Conservation (phyloP, 768 basidiomycete species). For the Lentinus brumalis region DNA sequence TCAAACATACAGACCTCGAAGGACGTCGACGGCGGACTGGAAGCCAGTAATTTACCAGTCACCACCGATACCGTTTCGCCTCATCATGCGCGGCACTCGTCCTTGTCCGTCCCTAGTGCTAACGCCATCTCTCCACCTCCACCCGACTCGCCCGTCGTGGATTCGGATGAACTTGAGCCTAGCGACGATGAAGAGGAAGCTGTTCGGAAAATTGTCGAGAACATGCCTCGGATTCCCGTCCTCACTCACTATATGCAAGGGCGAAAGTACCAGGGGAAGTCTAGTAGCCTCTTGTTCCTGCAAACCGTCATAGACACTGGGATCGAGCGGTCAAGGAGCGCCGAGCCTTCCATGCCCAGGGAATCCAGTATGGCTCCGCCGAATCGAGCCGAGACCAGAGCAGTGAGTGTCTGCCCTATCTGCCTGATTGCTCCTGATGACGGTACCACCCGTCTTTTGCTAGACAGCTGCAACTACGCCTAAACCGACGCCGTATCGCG, state of each 20-base stretch:
- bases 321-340: neutral
- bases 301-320: slow-evolving; percentile 13
- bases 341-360: neutral
- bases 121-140: neutral
- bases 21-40: slow-evolving; percentile 5
- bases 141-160: neutral
- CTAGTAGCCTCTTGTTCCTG: slow-evolving; percentile 23
- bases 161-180: slow-evolving; percentile 14
- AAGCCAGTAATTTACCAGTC: neutral
- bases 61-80: neutral
- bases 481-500: neutral
- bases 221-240: neutral
- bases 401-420: neutral
- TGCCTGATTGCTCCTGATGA: neutral
- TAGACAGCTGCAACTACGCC: neutral
- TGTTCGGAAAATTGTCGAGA: slow-evolving; percentile 5
- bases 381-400: neutral
- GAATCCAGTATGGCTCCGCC: neutral
- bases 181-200: slow-evolving; percentile 25
- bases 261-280: slow-evolving; percentile 24
- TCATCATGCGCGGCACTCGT: neutral
- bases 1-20: neutral
- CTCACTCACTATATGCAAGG: neutral
- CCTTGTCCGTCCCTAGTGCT: neutral
- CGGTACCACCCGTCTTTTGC: neutral